Evolutionary conservation across 805 yeast genomes (phyloP).

Genomic region (Wickerhamiella spandovensis): DNA sequence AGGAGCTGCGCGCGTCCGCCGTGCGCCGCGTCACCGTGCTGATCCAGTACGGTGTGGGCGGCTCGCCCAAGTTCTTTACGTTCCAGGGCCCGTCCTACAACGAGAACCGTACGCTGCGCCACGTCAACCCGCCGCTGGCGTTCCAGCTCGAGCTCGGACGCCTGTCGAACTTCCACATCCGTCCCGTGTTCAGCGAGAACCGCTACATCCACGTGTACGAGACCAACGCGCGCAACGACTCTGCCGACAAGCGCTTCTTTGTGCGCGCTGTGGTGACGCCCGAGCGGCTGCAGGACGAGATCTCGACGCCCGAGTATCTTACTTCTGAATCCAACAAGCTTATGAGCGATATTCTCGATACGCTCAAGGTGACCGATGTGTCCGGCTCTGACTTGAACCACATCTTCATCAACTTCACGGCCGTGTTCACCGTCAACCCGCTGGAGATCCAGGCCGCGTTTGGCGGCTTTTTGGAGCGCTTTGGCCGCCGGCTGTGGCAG

Average conservation of each 20-base stretch:
- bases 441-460: constrained; percentile 95
- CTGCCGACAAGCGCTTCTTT: constrained; percentile 88
- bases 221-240: constrained; percentile 87
- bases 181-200: constrained; percentile 90
- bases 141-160: constrained; percentile 93
- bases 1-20: constrained; percentile 54
- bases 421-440: constrained; percentile 87
- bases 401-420: constrained; percentile 92
- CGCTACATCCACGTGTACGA: constrained; percentile 96
- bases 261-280: constrained; percentile 96
- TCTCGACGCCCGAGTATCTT: constrained; percentile 82
- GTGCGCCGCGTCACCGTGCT: constrained; percentile 91
- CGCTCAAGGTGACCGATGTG: constrained; percentile 86
- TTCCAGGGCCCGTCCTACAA: constrained; percentile 75
- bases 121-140: constrained; percentile 95
- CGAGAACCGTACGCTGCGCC: constrained; percentile 92
- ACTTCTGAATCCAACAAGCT: constrained; percentile 93
- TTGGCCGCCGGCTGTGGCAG: constrained; percentile 94
- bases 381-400: constrained; percentile 93
- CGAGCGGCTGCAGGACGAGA: constrained; percentile 85
- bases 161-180: constrained; percentile 86
- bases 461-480: constrained; percentile 94
- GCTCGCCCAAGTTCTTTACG: constrained; percentile 91
- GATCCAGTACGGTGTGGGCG: constrained; percentile 68
- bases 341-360: constrained; percentile 91